Evolutionary conservation across 1,284 basidiomycete genomes (phyloP).

Genomic region (Hypsizygus ulmarius): DNA sequence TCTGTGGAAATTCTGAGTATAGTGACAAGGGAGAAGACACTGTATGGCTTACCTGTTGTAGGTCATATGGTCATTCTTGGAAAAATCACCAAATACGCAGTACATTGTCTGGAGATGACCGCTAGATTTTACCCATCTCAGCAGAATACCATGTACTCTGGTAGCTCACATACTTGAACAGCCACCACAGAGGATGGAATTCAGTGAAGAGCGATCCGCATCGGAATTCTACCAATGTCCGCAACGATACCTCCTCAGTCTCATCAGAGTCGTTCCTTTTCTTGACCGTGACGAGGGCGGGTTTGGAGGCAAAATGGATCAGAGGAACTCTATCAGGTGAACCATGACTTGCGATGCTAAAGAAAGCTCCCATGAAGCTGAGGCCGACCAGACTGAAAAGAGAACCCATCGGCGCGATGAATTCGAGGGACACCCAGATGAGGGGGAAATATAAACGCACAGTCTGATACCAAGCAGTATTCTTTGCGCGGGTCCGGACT

Average conservation of each 20-base stretch:
- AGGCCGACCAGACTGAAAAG: constrained; percentile 28
- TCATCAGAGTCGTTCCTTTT: constrained; percentile 32
- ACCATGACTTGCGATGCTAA: constrained; percentile 28
- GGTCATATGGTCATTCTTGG: constrained; percentile 64
- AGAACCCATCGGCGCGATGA: constrained; percentile 19
- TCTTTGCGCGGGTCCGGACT: constrained; percentile 17
- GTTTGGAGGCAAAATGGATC: constrained; percentile 39
- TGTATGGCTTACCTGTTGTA: constrained; percentile 58
- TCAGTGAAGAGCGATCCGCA: constrained; percentile 56
- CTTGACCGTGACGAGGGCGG: constrained; percentile 36
- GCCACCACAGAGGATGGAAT: constrained; percentile 68
- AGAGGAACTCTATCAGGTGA: constrained; percentile 30
- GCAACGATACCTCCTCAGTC: constrained; percentile 43
- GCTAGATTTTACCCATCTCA: constrained; percentile 32
- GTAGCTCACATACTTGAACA: constrained; percentile 50
- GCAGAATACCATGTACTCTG: constrained; percentile 6
- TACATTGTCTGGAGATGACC: constrained; percentile 77
- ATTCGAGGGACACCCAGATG: background rate
- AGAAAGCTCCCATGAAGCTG: constrained; percentile 35
- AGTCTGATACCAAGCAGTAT: background rate
- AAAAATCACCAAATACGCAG: constrained; percentile 69
- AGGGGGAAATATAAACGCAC: constrained; percentile 3
- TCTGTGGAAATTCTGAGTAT: constrained; percentile 23
- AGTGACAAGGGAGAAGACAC: background rate
- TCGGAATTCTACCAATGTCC: constrained; percentile 50